Evolutionary conservation across 768 basidiomycete species (phyloP).

Genomic region (Boletus huronensis): DNA sequence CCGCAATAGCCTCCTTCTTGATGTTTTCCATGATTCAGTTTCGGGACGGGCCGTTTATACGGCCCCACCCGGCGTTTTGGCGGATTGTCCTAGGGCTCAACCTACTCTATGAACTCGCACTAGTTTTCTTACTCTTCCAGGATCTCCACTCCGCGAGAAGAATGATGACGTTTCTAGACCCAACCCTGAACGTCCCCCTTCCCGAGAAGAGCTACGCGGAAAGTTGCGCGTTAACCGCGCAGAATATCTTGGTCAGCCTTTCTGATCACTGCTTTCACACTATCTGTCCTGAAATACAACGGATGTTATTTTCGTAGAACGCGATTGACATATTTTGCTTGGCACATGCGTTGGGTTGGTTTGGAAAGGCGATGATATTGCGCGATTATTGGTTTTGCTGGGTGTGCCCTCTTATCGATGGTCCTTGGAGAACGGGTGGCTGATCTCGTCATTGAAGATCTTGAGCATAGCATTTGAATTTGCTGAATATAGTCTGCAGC

Average conservation of each 20-base stretch:
- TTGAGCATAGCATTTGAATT: conserved; percentile 85
- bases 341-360: conserved; percentile 85
- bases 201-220: conserved; percentile 88
- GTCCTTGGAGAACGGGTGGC: conserved; percentile 1
- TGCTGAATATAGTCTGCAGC: conserved; percentile 84
- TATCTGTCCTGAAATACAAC: neutral
- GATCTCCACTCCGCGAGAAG: conserved; percentile 70
- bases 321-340: conserved; percentile 85
- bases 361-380: conserved; percentile 86
- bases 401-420: conserved; percentile 42
- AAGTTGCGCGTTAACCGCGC: conserved; percentile 61
- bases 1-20: conserved; percentile 69
- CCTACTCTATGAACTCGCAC: conserved; percentile 74
- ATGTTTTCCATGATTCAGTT: conserved; percentile 85
- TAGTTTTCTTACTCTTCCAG: conserved; percentile 86
- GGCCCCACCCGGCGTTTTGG: conserved; percentile 88
- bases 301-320: conserved; percentile 41
- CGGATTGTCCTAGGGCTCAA: conserved; percentile 76
- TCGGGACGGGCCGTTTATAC: conserved; percentile 84
- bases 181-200: conserved; percentile 63
- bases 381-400: conserved; percentile 95
- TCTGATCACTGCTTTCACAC: neutral
- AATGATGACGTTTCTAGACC: conserved; percentile 80
- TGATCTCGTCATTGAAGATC: conserved; percentile 47
- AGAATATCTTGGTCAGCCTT: conserved; percentile 61